Evolutionary conservation across 768 basidiomycete species (phyloP).

Genomic region (Lactifluus rugatus): DNA sequence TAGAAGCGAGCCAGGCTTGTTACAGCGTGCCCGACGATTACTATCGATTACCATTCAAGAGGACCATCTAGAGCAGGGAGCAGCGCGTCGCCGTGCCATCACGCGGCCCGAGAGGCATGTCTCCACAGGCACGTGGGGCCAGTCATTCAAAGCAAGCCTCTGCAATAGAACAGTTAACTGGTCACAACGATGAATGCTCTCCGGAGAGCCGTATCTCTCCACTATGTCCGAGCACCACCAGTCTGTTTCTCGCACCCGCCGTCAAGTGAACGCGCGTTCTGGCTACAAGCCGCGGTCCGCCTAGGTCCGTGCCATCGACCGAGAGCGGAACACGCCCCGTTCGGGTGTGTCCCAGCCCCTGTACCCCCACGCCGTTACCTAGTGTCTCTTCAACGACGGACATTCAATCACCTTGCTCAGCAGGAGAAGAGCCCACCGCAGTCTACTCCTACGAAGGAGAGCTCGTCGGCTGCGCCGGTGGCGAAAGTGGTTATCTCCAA

Average conservation of each 20-base stretch:
- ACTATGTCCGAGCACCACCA: background rate
- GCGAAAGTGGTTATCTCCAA: constrained; percentile 2
- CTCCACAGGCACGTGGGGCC: background rate
- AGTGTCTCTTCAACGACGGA: background rate
- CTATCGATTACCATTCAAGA: too few relatives aligned
- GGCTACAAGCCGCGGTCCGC: background rate
- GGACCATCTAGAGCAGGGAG: too few relatives aligned
- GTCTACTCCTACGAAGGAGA: background rate
- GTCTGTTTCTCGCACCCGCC: background rate
- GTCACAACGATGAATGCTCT: constrained; percentile 1
- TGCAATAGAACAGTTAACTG: too few relatives aligned
- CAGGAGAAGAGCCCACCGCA: background rate
- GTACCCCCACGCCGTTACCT: background rate
- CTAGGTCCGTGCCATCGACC: background rate
- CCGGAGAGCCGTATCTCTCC: background rate
- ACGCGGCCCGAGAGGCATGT: too few relatives aligned
- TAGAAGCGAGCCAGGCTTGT: too few relatives aligned
- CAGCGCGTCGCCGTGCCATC: too few relatives aligned
- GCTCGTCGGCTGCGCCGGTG: background rate
- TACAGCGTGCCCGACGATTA: too few relatives aligned
- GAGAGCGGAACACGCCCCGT: background rate
- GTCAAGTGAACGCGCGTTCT: background rate
- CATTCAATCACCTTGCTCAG: constrained; percentile 4
- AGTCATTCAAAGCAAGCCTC: too few relatives aligned
- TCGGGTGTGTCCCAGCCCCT: too few relatives aligned